Base-by-base conservation (phyloP, 1,284 basidiomycete species). In the Cutaneotrichosporon sp. region DNA sequence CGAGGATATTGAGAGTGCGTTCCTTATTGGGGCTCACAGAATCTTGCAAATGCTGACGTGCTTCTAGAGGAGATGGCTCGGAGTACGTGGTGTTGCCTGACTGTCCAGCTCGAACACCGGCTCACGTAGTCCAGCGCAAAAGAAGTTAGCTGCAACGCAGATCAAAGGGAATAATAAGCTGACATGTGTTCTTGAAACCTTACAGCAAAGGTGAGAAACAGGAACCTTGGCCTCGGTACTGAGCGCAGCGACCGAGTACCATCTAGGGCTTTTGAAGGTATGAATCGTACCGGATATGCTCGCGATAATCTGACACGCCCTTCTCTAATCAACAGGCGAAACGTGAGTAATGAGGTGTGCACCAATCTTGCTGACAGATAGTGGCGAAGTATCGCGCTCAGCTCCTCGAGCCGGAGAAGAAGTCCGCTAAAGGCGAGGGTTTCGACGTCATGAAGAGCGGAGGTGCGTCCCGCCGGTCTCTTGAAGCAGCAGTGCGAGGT, bases 361-460 rank as follows among this genome's bases (percentile, higher is more conserved):
- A n/a, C n/a, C n/a, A n/a, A n/a, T 17, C 8, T 26, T n/a, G 32
- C 45, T 54, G 14, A 49, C 17, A 22, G 4, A 42, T 20, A 72
- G 66, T 97, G 27, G 92, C 92, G 5, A 85, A 89, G 54, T 93
- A 93, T 73, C 84, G 91, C 38, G 88, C 88, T 2, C 89, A 94
- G 66, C 81, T 93, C 11, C 82, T 93, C 5, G 90, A 94, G 68
- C 90, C 90, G 0, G 76, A 86, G 2, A 79, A 84, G 42, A 87
- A 86, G 14, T 82, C 87, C 19, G 84, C 86, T 20, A 81, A 82
- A 22, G 92, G 92, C 27, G 83, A 87, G 59, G 92, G 91, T 0
- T 94, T 94, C 60, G 90, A 94, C 65, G 91, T 97, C 1, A 85
- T 92, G 74, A 96, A 96, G 72, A 88, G 88, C 19, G 91, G 91